Percentiles rank a stretch among this genome's conserved stretches.
These are phyloP conservation scores for Ephemerocybe angulata DNA, from an alignment of 768 basidiomycete species.

Conservation along the genomic window DNA sequence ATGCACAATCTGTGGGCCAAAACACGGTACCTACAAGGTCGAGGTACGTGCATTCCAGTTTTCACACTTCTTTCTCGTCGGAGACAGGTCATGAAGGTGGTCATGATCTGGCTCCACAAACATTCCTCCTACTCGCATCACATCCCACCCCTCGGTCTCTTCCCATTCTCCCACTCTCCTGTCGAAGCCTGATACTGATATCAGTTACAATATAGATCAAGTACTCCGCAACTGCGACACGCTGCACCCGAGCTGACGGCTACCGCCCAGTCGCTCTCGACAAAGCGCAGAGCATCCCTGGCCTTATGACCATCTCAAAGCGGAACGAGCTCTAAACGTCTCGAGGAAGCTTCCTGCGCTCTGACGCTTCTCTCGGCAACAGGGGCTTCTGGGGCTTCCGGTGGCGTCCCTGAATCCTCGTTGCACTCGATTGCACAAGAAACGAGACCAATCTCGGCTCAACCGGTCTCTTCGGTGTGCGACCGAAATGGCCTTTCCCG, in stretches of 20 bases:
- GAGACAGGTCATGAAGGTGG: background rate
- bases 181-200: no score
- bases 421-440: no score
- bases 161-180: no score
- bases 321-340: background rate
- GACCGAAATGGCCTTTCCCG: no score
- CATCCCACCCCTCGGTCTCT: background rate
- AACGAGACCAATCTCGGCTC: no score
- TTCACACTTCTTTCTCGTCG: background rate
- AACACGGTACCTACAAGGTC: conserved; percentile 6
- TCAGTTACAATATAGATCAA: no score
- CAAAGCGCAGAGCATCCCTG: background rate
- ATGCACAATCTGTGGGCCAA: conserved; percentile 9
- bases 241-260: background rate
- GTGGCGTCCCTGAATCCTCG: no score
- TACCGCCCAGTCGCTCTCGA: background rate
- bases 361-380: no score
- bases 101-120: background rate
- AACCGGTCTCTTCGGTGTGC: no score
- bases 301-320: conserved; percentile 2
- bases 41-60: background rate
- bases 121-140: background rate
- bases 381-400: no score
- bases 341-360: no score
- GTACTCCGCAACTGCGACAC: background rate